A percentile compares a stretch with the other conserved stretches of the same genome.
These are phyloP conservation scores for Solanum pennellii DNA, from an alignment of 257 asterid species.

Conservation along the genomic window DNA sequence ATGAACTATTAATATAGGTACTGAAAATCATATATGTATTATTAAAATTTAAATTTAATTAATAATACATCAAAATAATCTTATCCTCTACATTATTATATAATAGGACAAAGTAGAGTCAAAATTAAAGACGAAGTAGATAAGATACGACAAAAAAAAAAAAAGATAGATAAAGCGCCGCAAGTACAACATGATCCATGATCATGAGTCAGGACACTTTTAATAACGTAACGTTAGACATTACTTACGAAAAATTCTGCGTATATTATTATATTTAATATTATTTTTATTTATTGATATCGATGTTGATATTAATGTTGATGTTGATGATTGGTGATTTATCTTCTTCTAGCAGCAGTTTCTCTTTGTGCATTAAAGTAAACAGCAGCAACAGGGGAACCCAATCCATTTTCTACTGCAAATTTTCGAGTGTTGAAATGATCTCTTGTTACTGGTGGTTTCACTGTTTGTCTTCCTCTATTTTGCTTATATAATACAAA, in stretches of 20 bases:
- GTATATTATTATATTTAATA: neutral
- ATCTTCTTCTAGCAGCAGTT: slow-evolving; percentile 81
- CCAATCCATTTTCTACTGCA: slow-evolving; percentile 49
- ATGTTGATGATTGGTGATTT: neutral
- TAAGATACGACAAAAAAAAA: no score
- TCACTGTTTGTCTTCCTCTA: slow-evolving; percentile 36
- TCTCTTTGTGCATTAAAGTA: slow-evolving; percentile 89
- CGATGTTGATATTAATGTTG: no score
- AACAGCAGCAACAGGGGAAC: slow-evolving; percentile 60
- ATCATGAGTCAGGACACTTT: no score
- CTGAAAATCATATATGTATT: no score
- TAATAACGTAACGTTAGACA: no score
- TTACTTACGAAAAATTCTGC: neutral
- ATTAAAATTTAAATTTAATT: no score
- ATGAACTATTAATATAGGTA: no score
- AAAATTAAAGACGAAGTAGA: no score
- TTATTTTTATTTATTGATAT: neutral
- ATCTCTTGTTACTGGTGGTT: slow-evolving; percentile 50
- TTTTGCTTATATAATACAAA: slow-evolving; percentile 61
- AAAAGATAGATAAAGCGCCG: no score
- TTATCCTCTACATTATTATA: neutral
- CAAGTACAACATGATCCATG: no score
- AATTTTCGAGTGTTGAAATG: slow-evolving; percentile 47
- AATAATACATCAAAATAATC: no score
- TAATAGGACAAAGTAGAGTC: no score